Conservation (phyloP, 495 filamentous ascomycete genomes). For the Glarea lozoyensis region DNA sequence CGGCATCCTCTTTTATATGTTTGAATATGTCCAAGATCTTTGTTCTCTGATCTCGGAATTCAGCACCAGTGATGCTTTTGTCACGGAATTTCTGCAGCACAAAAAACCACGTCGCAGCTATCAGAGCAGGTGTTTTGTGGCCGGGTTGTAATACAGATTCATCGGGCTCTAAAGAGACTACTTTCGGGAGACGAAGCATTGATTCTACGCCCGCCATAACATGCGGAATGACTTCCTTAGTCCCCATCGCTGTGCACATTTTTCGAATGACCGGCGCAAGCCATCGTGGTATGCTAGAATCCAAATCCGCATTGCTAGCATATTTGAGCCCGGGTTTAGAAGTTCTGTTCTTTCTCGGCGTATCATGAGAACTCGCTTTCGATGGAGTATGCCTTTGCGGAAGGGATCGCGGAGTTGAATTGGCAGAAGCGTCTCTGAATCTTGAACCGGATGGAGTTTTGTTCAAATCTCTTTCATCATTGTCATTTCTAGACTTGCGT, state of each 20-base stretch:
- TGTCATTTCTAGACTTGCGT: not conserved
- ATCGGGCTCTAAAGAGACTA: not conserved
- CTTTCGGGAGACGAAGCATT: slow-evolving; percentile 29
- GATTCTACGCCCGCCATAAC: slow-evolving; percentile 55
- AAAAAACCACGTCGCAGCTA: slow-evolving; percentile 65
- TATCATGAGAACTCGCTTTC: slow-evolving; percentile 21
- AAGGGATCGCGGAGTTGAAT: not conserved
- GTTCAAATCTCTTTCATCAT: not conserved
- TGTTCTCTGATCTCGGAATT: slow-evolving; percentile 30
- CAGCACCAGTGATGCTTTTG: slow-evolving; percentile 27
- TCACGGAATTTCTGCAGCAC: slow-evolving; percentile 34
- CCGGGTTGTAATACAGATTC: not conserved
- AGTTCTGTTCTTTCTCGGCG: slow-evolving; percentile 33
- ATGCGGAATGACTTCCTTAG: slow-evolving; percentile 40
- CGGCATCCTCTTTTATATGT: slow-evolving; percentile 29
- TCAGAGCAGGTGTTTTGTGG: slow-evolving; percentile 35
- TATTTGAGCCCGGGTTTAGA: slow-evolving; percentile 32
- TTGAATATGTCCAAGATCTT: slow-evolving; percentile 29
- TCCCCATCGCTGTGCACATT: slow-evolving; percentile 48
- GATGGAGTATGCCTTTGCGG: slow-evolving; percentile 10
- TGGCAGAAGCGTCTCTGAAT: not conserved
- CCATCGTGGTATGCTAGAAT: slow-evolving; percentile 47
- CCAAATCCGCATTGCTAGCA: slow-evolving; percentile 2
- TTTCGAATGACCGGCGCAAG: slow-evolving; percentile 55
- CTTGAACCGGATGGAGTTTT: not conserved